A percentile compares a stretch with the other conserved stretches of the same genome.
Conservation (phyloP, 1,284 basidiomycete species). For the Apiotrichum porosum region DNA sequence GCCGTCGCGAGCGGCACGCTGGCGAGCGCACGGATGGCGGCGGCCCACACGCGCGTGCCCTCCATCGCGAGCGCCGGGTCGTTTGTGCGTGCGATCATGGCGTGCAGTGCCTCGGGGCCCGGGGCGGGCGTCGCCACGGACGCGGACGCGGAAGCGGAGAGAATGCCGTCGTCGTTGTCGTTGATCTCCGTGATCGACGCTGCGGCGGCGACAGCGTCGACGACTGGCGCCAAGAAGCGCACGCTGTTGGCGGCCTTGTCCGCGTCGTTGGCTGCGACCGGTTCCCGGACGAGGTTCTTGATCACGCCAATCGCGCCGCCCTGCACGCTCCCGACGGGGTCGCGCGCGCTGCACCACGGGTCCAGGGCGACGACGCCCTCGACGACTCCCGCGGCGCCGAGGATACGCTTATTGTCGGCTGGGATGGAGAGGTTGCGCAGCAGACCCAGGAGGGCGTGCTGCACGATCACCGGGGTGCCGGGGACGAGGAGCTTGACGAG, state of each 20-base stretch:
- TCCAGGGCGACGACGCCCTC: slow-evolving; percentile 61
- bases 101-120: slow-evolving; percentile 61
- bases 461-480: slow-evolving; percentile 63
- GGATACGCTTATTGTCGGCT: slow-evolving; percentile 55
- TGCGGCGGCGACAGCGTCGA: too few species aligned
- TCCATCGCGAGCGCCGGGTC: slow-evolving; percentile 80
- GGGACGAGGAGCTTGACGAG: slow-evolving; percentile 56
- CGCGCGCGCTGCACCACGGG: slow-evolving; percentile 65
- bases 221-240: too few species aligned
- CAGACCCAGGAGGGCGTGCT: slow-evolving; percentile 76
- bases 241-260: too few species aligned
- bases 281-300: slow-evolving; percentile 62
- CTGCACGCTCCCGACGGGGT: slow-evolving; percentile 80
- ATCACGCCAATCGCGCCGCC: slow-evolving; percentile 78
- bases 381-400: slow-evolving; percentile 64
- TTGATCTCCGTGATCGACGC: too few species aligned
- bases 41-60: slow-evolving; percentile 52
- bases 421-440: slow-evolving; percentile 79
- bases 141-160: too few species aligned
- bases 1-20: slow-evolving; percentile 25
- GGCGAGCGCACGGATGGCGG: slow-evolving; percentile 19
- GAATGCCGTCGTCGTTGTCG: too few species aligned
- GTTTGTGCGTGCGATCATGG: slow-evolving; percentile 71
- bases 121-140: background rate
- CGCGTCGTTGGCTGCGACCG: slow-evolving; percentile 13